Percentiles rank a stretch among this genome's conserved stretches.
Evolutionary conservation across 2,329 filamentous ascomycete species (phyloP).

Genomic region (Cladobotryum protrusum): DNA sequence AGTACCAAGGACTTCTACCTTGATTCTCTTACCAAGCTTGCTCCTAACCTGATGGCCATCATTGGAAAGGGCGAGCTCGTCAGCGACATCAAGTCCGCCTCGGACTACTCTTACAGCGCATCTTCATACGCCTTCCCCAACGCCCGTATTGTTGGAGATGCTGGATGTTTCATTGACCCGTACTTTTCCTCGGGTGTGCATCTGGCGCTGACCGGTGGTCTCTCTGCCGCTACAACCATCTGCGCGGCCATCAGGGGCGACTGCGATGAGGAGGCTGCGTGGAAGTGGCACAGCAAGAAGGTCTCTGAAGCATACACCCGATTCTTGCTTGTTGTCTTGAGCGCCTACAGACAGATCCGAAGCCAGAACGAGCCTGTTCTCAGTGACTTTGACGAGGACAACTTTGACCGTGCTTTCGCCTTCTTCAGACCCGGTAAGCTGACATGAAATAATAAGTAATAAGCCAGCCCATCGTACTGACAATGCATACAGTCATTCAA

Average conservation of each 20-base stretch:
- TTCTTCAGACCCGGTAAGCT: slow-evolving; percentile 33
- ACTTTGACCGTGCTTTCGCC: slow-evolving; percentile 37
- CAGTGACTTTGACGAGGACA: slow-evolving; percentile 34
- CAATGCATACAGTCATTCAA: slow-evolving; percentile 26
- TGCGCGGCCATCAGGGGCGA: slow-evolving; percentile 31
- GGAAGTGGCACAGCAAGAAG: slow-evolving; percentile 36
- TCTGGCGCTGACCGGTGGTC: slow-evolving; percentile 33
- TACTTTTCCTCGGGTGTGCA: slow-evolving; percentile 43
- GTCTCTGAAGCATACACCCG: slow-evolving; percentile 38
- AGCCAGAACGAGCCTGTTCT: slow-evolving; percentile 31
- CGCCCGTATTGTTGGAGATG: slow-evolving; percentile 37
- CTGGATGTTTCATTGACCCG: slow-evolving; percentile 42
- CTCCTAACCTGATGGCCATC: slow-evolving; percentile 23
- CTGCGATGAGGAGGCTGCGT: slow-evolving; percentile 28
- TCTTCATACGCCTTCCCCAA: slow-evolving; percentile 32
- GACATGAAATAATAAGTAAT: too few species aligned
- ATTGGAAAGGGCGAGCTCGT: slow-evolving; percentile 27
- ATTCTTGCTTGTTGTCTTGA: slow-evolving; percentile 29
- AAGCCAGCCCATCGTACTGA: too few species aligned
- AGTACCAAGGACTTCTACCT: slow-evolving; percentile 26
- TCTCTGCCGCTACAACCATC: slow-evolving; percentile 40
- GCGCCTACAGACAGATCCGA: slow-evolving; percentile 31
- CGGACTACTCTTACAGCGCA: slow-evolving; percentile 42
- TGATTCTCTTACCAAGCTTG: slow-evolving; percentile 23
- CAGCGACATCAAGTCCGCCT: slow-evolving; percentile 31